Base-by-base conservation (phyloP, 495 filamentous ascomycete species). In the Lepidopterella palustris region DNA sequence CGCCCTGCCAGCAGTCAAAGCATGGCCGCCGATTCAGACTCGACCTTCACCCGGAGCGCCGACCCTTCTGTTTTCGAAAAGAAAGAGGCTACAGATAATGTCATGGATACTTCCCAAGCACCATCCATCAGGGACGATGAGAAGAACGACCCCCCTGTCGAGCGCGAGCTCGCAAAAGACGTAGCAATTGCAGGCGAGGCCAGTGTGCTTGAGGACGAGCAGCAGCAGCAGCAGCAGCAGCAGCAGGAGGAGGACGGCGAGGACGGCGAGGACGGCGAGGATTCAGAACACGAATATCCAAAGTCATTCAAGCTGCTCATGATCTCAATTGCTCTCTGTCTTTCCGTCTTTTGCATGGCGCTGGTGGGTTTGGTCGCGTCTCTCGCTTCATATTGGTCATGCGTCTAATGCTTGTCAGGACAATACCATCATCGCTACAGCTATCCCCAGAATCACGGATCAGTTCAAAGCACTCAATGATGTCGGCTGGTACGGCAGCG, bases 341-440 rank as follows among this genome's bases (percentile, higher is more conserved):
- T 87, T 18, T 82, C 81, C 9, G 79, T 87, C 10, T 87, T 88
- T 64, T 80, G 83, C 49, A 78, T 87, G 73, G 82, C 85, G 10
- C 67, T 87, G 71, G 82, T 84, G 27, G 25, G 51, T 32, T 20
- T 31, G 13, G 51, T n/a, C n/a, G n/a, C n/a, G n/a, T n/a, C n/a
- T n/a, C 31, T 27, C 24, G 18, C 10, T 32, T 32, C 11, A 54
- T 4, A 23, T 32, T 9, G 25, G 3, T 54, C 51, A 21, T 23
- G 55, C 24, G 50, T 60, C 48, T 58, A 61, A 62, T 21, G 1
- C 42, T 13, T 47, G 45, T 53, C 24, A 65, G 57, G 84, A 87
- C 68, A 86, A 87, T 62, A 88, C 89, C 5, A 92, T 93, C 62
- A 88, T 95, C 53, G 85, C 87, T 11, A 92, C 89, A 0, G 89